Conservation (phyloP, 108 stramenopile genomes). For the Nitzschia sp. region DNA sequence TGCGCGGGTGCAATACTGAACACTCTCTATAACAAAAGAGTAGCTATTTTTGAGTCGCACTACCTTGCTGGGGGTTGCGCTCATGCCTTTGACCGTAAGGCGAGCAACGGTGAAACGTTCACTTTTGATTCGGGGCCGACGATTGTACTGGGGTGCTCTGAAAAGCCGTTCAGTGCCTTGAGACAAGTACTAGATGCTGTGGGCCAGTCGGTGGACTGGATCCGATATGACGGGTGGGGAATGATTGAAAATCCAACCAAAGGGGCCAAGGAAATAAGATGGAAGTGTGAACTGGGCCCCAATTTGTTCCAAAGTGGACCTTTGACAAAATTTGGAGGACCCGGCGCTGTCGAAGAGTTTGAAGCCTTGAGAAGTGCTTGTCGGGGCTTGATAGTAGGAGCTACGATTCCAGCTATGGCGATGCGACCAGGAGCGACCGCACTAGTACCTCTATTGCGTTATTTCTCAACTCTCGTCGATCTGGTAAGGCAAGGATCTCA, state of each 20-base stretch:
- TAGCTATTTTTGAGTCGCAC: conserved; percentile 89
- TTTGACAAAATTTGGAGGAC: conserved; percentile 63
- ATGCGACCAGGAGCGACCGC: conserved; percentile 72
- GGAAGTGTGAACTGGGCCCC: conserved; percentile 82
- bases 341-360: conserved; percentile 58
- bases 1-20: conserved; percentile 88
- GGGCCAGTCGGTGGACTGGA: conserved; percentile 79
- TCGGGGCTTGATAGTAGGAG: conserved; percentile 55
- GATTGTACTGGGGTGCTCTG: conserved; percentile 81
- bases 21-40: conserved; percentile 77
- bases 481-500: conserved; percentile 67
- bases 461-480: conserved; percentile 62
- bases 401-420: conserved; percentile 81
- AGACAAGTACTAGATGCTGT: conserved; percentile 88
- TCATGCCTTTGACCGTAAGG: conserved; percentile 78
- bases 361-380: conserved; percentile 58
- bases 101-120: conserved; percentile 37
- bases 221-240: conserved; percentile 90
- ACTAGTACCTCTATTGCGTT: conserved; percentile 66
- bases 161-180: conserved; percentile 75
- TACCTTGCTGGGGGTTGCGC: conserved; percentile 90
- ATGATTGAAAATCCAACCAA: conserved; percentile 81
- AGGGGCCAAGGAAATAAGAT: conserved; percentile 48
- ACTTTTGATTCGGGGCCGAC: conserved; percentile 93
- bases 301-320: conserved; percentile 75